phyloP scores from a whole-genome alignment of 176 grass and related monocot species.

The Carex parvula region DNA sequence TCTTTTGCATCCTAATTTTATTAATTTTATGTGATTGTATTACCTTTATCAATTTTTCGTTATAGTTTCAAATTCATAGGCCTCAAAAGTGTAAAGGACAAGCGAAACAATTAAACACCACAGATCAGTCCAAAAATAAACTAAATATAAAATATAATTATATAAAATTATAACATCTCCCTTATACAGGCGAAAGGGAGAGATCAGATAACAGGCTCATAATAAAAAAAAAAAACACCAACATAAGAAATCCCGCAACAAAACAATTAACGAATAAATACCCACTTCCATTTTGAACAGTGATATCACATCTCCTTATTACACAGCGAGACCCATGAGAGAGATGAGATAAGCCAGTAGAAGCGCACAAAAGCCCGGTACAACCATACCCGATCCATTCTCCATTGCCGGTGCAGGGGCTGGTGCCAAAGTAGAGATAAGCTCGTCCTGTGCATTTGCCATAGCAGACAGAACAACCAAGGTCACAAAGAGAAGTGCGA shows the following conservation, averaged over 20 bases:
- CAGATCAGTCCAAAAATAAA: not conserved
- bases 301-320: constrained; percentile 34
- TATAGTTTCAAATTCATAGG: too few relatives aligned
- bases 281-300: constrained; percentile 22
- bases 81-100: not conserved
- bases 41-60: too few relatives aligned
- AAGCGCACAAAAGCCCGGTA: constrained; percentile 40
- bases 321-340: constrained; percentile 43
- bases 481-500: constrained; percentile 32
- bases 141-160: constrained; percentile 38
- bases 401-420: constrained; percentile 18
- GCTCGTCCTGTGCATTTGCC: not conserved
- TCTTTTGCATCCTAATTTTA: too few relatives aligned
- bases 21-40: too few relatives aligned
- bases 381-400: constrained; percentile 23
- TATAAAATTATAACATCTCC: constrained; percentile 26
- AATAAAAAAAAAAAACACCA: not conserved
- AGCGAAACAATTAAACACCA: not conserved
- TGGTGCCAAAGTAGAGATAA: constrained; percentile 36
- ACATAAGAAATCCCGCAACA: constrained; percentile 21
- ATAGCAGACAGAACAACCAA: not conserved
- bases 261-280: constrained; percentile 28
- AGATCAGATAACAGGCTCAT: constrained; percentile 14
- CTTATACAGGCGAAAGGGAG: constrained; percentile 79
- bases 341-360: constrained; percentile 37